These are phyloP conservation scores for Leucocoprinus sp. DNA, from an alignment of 768 basidiomycete species.

Conservation along the genomic window DNA sequence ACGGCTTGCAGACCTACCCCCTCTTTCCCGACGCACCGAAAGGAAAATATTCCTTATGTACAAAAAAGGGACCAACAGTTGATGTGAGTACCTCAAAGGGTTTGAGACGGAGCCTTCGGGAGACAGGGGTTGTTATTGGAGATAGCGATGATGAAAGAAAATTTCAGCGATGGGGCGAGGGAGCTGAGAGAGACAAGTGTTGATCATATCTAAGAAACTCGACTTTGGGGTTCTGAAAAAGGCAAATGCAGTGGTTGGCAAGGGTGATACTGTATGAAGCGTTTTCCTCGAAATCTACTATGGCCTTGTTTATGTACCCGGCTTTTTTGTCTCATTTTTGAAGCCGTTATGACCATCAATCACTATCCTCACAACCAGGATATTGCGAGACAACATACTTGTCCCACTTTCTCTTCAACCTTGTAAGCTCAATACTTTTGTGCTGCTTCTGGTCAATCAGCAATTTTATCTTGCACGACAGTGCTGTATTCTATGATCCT, in stretches of 20 bases:
- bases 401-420: too few relatives aligned
- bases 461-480: too few relatives aligned
- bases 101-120: slow-evolving; percentile 10
- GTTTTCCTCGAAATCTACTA: too few relatives aligned
- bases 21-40: slow-evolving; percentile 38
- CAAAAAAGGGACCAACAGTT: background rate
- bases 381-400: too few relatives aligned
- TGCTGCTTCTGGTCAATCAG: too few relatives aligned
- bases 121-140: background rate
- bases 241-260: background rate
- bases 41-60: slow-evolving; percentile 5
- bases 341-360: background rate
- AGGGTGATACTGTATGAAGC: background rate
- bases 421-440: too few relatives aligned
- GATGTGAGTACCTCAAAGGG: background rate
- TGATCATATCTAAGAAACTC: slow-evolving; percentile 10
- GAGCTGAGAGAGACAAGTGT: slow-evolving; percentile 4
- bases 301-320: background rate
- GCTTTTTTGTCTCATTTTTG: background rate
- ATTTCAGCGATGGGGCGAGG: slow-evolving; percentile 9
- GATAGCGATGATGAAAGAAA: slow-evolving; percentile 7
- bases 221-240: slow-evolving; percentile 13
- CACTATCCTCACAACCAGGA: too few relatives aligned
- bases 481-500: too few relatives aligned
- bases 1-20: slow-evolving; percentile 46